Conservation (phyloP, 148 eudicot species). For the Camellia granthamiana region DNA sequence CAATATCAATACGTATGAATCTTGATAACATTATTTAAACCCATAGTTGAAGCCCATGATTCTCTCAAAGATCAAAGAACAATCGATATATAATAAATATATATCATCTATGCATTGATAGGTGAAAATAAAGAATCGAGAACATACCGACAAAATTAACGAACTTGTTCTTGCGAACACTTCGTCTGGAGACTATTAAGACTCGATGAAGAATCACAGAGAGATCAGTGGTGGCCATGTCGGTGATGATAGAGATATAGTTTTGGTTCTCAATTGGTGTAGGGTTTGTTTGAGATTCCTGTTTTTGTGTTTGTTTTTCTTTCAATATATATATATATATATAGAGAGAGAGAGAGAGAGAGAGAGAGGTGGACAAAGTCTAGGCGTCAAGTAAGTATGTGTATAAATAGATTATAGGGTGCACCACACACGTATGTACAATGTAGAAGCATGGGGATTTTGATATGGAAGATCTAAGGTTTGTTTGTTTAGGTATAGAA, state of each 20-base stretch:
- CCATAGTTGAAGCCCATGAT: too few relatives aligned
- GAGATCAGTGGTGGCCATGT: conserved; percentile 47
- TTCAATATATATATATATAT: too few relatives aligned
- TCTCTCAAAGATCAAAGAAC: background rate
- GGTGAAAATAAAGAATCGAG: too few relatives aligned
- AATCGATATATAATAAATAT: too few relatives aligned
- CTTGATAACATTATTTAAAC: too few relatives aligned
- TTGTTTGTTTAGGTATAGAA: background rate
- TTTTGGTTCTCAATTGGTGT: background rate
- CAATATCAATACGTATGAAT: too few relatives aligned
- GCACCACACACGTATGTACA: background rate
- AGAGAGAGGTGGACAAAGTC: background rate
- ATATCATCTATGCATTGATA: too few relatives aligned
- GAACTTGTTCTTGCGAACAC: conserved; percentile 85
- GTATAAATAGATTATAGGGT: background rate
- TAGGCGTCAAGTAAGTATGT: conserved; percentile 7
- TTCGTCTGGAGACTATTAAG: conserved; percentile 72
- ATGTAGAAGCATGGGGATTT: conserved; percentile 10
- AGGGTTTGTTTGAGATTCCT: background rate
- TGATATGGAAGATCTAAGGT: background rate
- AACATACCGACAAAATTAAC: conserved; percentile 81
- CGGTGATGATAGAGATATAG: background rate
- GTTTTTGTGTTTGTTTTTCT: background rate
- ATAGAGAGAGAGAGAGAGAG: background rate
- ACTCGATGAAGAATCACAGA: conserved; percentile 65